These are phyloP conservation scores for Debaryomycetaceae sp. DNA, from an alignment of 1,139 yeast genomes.

Conservation along the genomic window DNA sequence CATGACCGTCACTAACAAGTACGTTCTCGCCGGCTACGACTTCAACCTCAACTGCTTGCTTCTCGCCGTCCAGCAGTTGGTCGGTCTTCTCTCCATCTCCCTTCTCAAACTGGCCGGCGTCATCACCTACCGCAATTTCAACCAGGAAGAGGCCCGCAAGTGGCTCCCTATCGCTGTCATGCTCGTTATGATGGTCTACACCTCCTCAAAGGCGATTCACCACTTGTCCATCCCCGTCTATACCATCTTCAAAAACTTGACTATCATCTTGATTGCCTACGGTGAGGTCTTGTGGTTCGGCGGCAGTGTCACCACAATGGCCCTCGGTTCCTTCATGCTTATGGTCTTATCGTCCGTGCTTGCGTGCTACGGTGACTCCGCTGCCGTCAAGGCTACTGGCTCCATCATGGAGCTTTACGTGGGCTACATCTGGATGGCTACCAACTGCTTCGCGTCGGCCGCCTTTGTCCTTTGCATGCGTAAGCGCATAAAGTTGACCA, in stretches of 20 bases:
- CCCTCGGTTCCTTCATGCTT: conserved; percentile 73
- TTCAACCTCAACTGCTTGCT: conserved; percentile 90
- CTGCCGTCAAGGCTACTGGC: conserved; percentile 21
- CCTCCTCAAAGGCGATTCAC: conserved; percentile 91
- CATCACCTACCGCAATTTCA: conserved; percentile 79
- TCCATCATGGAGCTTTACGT: conserved; percentile 40
- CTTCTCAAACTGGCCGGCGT: conserved; percentile 61
- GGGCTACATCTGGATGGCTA: conserved; percentile 95
- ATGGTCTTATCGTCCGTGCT: conserved; percentile 91
- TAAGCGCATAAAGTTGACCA: conserved; percentile 92
- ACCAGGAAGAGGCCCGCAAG: conserved; percentile 80
- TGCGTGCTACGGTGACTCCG: conserved; percentile 73
- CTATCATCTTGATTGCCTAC: conserved; percentile 91
- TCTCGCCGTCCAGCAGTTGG: conserved; percentile 70
- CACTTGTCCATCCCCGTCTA: conserved; percentile 87
- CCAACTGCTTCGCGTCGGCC: conserved; percentile 90
- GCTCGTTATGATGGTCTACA: conserved; percentile 89
- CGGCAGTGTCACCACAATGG: conserved; percentile 84
- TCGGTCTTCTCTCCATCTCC: conserved; percentile 67
- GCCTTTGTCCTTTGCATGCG: conserved; percentile 90
- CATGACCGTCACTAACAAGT: conserved; percentile 98
- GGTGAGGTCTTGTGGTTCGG: conserved; percentile 98
- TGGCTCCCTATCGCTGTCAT: conserved; percentile 90
- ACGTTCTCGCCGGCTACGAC: conserved; percentile 68
- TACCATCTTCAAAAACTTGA: conserved; percentile 94